Percentiles rank a stretch among this genome's conserved stretches.
Conservation (phyloP, 306 rosid genomes). For the Cucurbita moschata region DNA sequence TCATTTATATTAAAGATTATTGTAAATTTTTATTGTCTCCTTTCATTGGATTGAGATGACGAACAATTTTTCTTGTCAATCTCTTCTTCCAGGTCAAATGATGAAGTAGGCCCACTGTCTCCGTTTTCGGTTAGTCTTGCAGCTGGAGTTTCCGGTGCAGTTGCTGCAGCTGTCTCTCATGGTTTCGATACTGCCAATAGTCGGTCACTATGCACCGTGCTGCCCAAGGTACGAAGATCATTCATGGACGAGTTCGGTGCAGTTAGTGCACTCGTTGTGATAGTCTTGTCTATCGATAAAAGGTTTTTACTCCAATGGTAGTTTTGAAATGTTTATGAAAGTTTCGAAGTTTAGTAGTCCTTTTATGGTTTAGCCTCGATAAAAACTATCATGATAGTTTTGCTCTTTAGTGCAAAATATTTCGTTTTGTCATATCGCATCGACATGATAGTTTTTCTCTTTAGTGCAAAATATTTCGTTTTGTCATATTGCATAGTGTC, state of each 20-base stretch:
- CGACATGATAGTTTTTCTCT: not conserved
- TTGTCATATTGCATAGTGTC: no score
- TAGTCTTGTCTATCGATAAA: no score
- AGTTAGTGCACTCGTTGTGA: not conserved
- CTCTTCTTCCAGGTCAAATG: conserved; percentile 41
- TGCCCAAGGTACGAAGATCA: conserved; percentile 50
- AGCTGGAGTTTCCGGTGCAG: conserved; percentile 76
- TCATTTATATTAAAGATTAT: not conserved
- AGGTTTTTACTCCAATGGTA: no score
- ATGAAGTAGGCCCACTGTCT: conserved; percentile 62
- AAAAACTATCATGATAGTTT: not conserved
- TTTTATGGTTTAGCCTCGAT: no score
- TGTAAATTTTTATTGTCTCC: not conserved
- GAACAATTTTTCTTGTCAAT: not conserved
- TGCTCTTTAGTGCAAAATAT: not conserved
- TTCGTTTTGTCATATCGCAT: no score
- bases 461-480: not conserved
- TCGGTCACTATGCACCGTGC: conserved; percentile 59
- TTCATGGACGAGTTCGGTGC: not conserved
- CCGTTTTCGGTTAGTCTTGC: conserved; percentile 60
- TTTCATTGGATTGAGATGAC: not conserved
- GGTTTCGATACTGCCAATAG: conserved; percentile 78
- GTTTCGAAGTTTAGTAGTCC: no score
- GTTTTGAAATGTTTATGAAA: no score
- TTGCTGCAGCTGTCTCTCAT: conserved; percentile 94